Evolutionary conservation across 1,139 yeast genomes (phyloP), one percentile per base, ranked within the genome.

Genomic region (Diutina pseudorugosa): DNA sequence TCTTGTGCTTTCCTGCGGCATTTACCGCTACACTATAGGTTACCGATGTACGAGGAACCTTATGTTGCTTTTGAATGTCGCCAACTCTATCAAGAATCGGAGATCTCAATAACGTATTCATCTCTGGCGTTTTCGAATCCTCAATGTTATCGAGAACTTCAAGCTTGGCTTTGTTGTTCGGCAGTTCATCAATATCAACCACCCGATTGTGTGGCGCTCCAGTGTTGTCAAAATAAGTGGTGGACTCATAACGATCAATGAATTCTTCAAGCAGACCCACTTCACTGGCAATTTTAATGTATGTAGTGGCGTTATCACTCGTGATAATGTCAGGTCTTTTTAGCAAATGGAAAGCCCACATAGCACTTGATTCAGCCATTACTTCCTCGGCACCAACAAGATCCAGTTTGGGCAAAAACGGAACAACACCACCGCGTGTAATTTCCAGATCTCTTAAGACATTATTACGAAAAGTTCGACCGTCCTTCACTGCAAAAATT

Each of bases 301-400:
- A 85, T 1, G 82, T 71, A 48, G 77, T 74, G 18, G 80, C 66
- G 9, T 76, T 65, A 25, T 71, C 69, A 1, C 62, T 61, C 51
- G 70, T 75, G 33, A 85, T 64, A 42, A 73, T 64, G 0, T 65
- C 60, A 0, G 80, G 82, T 51, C 70, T 65, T 47, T 65, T 62
- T 44, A 73, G 62, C 16, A 77, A 57, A 12, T 79, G 66, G 60
- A 76, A 83, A 2, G 77, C 77, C 83, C 94, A 81, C 12, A 91
- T 55, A 0, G 98, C 98, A 53, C 80, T 75, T 0, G 94, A 81
- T 66, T 91, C 98, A 0, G 85, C 83, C 51, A 86, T 56, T 0
- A 87, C 69, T 56, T 82, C 81, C 1, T 59, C 56, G 3, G 63
- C 58, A 5, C 69, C 65, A 1, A 64, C 60, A 12, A 84, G 64